Base-by-base conservation (phyloP, 2,329 filamentous ascomycete genomes). In the Trichothecium sympodiale region DNA sequence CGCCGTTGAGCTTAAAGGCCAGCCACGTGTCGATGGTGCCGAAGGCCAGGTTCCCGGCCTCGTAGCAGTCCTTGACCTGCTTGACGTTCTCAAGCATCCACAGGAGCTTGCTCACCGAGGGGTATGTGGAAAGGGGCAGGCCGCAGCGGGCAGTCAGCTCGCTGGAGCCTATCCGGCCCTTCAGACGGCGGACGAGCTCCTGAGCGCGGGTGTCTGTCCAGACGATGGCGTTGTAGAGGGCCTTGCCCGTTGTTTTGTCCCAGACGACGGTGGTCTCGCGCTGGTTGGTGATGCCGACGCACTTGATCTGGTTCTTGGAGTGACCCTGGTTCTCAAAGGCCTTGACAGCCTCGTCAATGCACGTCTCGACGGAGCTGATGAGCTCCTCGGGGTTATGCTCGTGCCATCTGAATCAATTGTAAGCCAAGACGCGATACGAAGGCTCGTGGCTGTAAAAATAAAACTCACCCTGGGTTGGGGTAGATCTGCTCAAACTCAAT, bases 11-110 rank as follows among this genome's bases (percentile, higher is more conserved):
- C 55, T 84, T 83, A 61, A 82, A 89, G 20, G 85, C 65, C 41
- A 91, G 61, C 84, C 84, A 91, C 2, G 80, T 71, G 53, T 91
- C 84, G 35, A 88, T 77, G 15, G 84, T 89, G 39, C 83, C 84
- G 48, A 89, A 89, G 3, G 80, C 77, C 14, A 88, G 65, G 20
- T 71, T 69, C 8, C 81, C 80, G 34, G 73, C 71, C 18, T 86
- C 80, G 47, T 88, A 87, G 2, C 79, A 80, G 33, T 77, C 64
- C 47, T 72, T 73, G 41, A 88, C 79, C 30, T 69, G 68, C 7
- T 74, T 65, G 8, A 77, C 67, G 46, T 88, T 79, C 39, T 77
- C 71, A 30, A 86, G 62, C 43, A 91, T 65, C 84, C 84, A 91
- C 31, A 84, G 59, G 8, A 91, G 65, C 59, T 88, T 88, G 40